Base-by-base conservation (phyloP, 208 protist genomes). In the Angomonas deanei region DNA sequence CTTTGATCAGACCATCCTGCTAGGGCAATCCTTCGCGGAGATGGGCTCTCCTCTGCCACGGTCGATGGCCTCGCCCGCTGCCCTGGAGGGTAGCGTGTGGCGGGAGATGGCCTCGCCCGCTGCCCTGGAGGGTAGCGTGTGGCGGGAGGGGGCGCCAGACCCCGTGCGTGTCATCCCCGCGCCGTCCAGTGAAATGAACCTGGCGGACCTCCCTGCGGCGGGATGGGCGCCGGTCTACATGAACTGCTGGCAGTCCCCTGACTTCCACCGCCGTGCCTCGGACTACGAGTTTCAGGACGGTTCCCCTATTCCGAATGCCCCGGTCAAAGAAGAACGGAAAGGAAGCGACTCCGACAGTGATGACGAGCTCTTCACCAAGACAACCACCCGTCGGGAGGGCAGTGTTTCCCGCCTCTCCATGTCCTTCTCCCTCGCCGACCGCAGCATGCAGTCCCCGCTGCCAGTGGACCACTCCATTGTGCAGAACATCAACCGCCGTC, bases 171-270 rank as follows among this genome's bases (percentile, higher is more conserved):
- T 42, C 15, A 15, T 42, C 34, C 10, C 34, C 10, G 15, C 34
- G 34, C 34, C 34, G 34, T n/a, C 34, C 34, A 15, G 34, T 15
- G 69, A 58, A n/a, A 34, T 82, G 52, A 74, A 68, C 10, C 33
- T 67, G 10, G 64, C 70, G 17, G 77, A 74, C 27, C 65, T 83
- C 38, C 56, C 66, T 5, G 34, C 8, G 10, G 55, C 63, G 48
- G 77, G 77, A 3, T 83, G 77, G 77, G 62, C 76, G 48, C 77
- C 77, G 13, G 66, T 83, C 28, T 70, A 28, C 8, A 42, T 23
- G 49, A 47, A 31, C 33, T 11, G 10, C 19, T 34, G 17, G 10
- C n/a, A 26, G 34, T 30, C 36, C 2, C 59, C 59, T 8, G 65
- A 70, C 65, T 70, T 70, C 36, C 55, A 46, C 17, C 57, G 46